Percentiles rank a stretch among this genome's conserved stretches.
Evolutionary conservation across 345 rosid species (phyloP).

Genomic region (Eucalyptus regnans): DNA sequence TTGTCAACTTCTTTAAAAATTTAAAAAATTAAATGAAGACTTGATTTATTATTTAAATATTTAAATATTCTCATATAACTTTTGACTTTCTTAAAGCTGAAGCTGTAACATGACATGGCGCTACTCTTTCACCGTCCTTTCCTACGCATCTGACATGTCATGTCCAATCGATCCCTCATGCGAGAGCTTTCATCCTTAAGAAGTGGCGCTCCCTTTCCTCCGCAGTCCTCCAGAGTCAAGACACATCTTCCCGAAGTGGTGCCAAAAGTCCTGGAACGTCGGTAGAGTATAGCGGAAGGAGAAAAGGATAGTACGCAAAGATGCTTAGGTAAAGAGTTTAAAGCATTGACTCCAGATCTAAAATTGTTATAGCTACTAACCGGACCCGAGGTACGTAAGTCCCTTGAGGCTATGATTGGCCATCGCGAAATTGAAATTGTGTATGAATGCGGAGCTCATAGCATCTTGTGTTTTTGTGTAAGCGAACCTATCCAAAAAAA

Average conservation of each 20-base stretch:
- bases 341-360: background rate
- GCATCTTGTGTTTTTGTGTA: no score
- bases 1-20: no score
- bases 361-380: background rate
- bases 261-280: background rate
- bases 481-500: no score
- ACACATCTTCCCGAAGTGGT: background rate
- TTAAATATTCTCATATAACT: accelerated
- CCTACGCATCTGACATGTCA: background rate
- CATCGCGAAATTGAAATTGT: background rate
- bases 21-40: no score
- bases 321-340: background rate
- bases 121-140: background rate
- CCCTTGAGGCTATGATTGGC: background rate
- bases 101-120: background rate
- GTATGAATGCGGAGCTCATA: background rate
- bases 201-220: no score
- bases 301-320: background rate
- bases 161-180: no score
- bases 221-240: no score
- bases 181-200: no score
- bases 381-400: background rate
- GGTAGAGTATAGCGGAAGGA: background rate
- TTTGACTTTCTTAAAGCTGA: background rate
- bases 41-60: no score